Percentiles rank a stretch among this genome's conserved stretches.
Evolutionary conservation across 1,284 basidiomycete genomes (phyloP).

Genomic region (Tilletia horrida): DNA sequence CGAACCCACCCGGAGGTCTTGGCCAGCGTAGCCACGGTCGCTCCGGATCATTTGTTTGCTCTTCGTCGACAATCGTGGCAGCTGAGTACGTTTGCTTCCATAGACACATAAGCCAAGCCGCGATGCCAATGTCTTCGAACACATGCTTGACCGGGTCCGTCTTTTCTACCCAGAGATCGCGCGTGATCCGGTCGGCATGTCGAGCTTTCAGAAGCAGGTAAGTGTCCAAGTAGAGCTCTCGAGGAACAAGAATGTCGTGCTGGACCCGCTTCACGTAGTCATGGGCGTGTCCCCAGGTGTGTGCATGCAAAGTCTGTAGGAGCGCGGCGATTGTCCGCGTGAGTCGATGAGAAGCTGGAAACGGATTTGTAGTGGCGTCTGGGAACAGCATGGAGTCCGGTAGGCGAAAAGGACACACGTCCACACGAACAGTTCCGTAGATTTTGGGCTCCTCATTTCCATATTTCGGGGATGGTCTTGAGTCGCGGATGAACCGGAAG

Average conservation of each 20-base stretch:
- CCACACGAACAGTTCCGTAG: conserved; percentile 20
- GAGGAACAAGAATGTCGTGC: conserved; percentile 75
- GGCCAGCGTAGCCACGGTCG: conserved; percentile 67
- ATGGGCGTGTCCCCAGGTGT: conserved; percentile 74
- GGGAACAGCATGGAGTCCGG: background rate
- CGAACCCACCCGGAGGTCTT: conserved; percentile 74
- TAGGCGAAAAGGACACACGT: conserved; percentile 25
- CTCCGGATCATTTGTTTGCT: conserved; percentile 29
- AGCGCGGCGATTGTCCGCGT: conserved; percentile 76
- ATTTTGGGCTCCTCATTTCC: background rate
- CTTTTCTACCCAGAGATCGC: conserved; percentile 66
- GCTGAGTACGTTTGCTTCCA: conserved; percentile 70
- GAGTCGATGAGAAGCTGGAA: conserved; percentile 60
- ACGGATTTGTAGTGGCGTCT: conserved; percentile 6
- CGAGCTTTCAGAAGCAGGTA: conserved; percentile 80
- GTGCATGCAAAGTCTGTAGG: conserved; percentile 76
- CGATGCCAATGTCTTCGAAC: conserved; percentile 83
- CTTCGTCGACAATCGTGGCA: conserved; percentile 36
- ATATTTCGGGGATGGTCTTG: background rate
- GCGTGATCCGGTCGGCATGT: conserved; percentile 59
- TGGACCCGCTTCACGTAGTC: conserved; percentile 80
- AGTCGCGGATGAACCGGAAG: conserved; percentile 30
- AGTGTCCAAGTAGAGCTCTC: conserved; percentile 80
- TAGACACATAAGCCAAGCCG: conserved; percentile 83
- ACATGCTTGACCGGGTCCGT: conserved; percentile 83